These are phyloP conservation scores for Paecilomyces dactylethromorphus DNA, from an alignment of 2,329 filamentous ascomycete species.

Conservation along the genomic window DNA sequence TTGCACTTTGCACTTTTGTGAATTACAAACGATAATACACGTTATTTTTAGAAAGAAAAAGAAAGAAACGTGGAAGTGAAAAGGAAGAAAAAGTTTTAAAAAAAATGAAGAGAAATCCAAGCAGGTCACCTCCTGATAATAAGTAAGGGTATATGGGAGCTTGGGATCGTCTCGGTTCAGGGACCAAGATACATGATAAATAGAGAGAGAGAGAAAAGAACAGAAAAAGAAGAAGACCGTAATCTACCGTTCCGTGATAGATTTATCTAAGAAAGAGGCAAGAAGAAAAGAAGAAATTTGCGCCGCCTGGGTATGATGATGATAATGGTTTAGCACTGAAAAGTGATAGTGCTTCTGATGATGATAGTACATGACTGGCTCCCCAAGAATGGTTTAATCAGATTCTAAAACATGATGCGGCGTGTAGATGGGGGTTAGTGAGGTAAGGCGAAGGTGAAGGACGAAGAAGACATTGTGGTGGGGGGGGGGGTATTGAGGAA, in stretches of 20 bases:
- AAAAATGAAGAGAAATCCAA: neutral
- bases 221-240: neutral
- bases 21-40: neutral
- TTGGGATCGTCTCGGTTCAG: neutral
- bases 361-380: slow-evolving; percentile 1
- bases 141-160: neutral
- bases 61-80: neutral
- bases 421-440: neutral
- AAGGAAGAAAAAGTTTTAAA: neutral
- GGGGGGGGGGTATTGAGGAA: neutral
- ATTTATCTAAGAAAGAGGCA: neutral
- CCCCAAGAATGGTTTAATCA: neutral
- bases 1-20: neutral
- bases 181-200: neutral
- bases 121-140: neutral
- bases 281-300: neutral
- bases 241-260: neutral
- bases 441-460: neutral
- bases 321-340: neutral
- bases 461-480: neutral
- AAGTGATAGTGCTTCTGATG: slow-evolving; percentile 1
- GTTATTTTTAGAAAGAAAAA: neutral
- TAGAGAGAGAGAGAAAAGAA: neutral
- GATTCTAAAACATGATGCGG: neutral
- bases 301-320: neutral